phyloP scores from a whole-genome alignment of 331 rosid species.

The Prunus yedoensis region DNA sequence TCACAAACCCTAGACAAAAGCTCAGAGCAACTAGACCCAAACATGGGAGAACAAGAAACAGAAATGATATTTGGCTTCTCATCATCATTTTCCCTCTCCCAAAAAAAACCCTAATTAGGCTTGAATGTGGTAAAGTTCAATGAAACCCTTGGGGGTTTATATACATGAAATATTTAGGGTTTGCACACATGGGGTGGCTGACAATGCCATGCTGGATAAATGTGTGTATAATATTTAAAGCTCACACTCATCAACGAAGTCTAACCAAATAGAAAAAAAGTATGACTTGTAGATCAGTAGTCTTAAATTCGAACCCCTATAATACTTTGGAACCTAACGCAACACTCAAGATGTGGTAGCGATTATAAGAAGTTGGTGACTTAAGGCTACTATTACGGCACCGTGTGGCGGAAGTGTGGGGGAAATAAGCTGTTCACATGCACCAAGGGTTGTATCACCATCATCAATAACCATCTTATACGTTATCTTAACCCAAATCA shows the following conservation, averaged over 20 bases:
- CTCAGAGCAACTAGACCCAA: conserved; percentile 29
- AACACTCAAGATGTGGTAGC: too few species aligned
- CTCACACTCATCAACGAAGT: too few species aligned
- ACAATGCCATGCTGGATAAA: neutral
- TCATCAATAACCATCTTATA: neutral
- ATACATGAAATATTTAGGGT: neutral
- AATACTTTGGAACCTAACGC: too few species aligned
- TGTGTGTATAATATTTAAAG: neutral
- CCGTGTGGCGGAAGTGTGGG: neutral
- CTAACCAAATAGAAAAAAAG: too few species aligned
- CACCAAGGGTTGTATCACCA: conserved; percentile 5
- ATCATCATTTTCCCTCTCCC: conserved; percentile 8
- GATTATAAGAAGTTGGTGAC: neutral
- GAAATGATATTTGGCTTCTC: conserved; percentile 14
- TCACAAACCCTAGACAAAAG: conserved; percentile 27
- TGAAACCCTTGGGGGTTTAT: neutral
- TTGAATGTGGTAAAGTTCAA: neutral
- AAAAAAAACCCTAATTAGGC: neutral
- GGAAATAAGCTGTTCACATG: conserved; percentile 50
- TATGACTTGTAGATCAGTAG: fast-evolving
- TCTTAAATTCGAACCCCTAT: too few species aligned
- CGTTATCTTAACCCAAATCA: neutral
- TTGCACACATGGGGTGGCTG: neutral
- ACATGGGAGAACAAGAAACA: conserved; percentile 13
- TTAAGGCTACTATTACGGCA: neutral